Conservation (phyloP, 305 asterid species). For the Fraxinus paxiana region DNA sequence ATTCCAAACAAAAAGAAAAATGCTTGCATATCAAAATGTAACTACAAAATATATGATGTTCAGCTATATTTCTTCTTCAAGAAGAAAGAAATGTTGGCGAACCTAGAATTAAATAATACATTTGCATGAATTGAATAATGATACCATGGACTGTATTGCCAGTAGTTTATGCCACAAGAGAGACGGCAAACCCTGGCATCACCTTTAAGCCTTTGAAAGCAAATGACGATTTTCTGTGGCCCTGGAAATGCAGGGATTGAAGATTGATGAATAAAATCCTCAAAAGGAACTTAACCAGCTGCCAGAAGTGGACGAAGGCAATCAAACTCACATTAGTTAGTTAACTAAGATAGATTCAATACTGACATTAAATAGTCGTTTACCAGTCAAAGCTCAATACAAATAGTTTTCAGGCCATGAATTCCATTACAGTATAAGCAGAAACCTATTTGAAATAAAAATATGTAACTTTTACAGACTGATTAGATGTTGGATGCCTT, state of each 20-base stretch:
- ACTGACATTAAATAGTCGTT: not conserved
- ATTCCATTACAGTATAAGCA: slow-evolving; percentile 3
- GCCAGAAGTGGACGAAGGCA: slow-evolving; percentile 26
- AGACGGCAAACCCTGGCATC: slow-evolving; percentile 32
- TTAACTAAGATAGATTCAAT: slow-evolving; percentile 2
- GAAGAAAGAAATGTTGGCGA: not conserved
- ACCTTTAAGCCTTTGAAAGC: slow-evolving; percentile 46
- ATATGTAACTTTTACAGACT: slow-evolving; percentile 9
- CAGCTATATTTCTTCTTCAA: not conserved
- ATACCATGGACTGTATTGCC: slow-evolving; percentile 19
- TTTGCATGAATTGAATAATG: not conserved
- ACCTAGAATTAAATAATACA: not conserved
- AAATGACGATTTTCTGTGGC: slow-evolving; percentile 32
- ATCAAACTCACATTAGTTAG: slow-evolving; percentile 21
- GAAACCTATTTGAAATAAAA: slow-evolving; percentile 16
- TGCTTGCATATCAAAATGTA: not conserved
- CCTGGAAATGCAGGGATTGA: slow-evolving; percentile 53
- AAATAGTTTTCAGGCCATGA: not conserved
- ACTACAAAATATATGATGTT: not conserved
- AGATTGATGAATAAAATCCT: slow-evolving; percentile 33
- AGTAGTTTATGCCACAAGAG: slow-evolving; percentile 27
- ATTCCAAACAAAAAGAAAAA: not conserved
- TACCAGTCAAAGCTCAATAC: not conserved
- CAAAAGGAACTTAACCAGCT: slow-evolving; percentile 28
- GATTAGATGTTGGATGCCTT: slow-evolving; percentile 7